Evolutionary conservation across 495 filamentous ascomycete genomes (phyloP), one percentile per base, ranked within the genome.

Genomic region (Podospora appendiculata): DNA sequence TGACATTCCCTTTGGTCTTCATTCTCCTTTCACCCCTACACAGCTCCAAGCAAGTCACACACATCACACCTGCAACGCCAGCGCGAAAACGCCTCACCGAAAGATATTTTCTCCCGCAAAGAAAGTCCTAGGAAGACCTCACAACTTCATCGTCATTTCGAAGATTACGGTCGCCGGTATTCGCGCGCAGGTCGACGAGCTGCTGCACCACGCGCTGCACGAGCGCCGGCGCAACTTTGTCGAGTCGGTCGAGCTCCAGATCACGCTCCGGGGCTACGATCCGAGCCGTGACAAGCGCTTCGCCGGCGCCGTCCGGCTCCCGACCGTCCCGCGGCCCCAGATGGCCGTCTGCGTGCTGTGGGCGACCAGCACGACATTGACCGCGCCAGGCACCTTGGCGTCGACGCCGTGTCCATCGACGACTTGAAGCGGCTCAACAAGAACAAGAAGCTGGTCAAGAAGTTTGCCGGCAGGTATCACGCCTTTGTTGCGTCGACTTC

Each of bases 391-490:
- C 90, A 95, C 75, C 84, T 86, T 62, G 87, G 86, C 59, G 78
- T 93, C 59, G 90, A 95, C 62, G 88, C 89, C 72, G 95, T 95
- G 89, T 90, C 87, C 63, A 73, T 85, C 49, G 91, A 96, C 59
- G 91, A 96, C 95, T n/a, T 42, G n/a, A 42, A n/a, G 13, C 7
- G 14, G 41, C 41, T 42, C 41, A 42, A 42, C 41, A 42, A 95
- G 86, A 96, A 96, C 86, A 96, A 96, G 85, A 96, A 96, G 82
- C 82, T 96, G 58, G 93, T 96, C 85, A 96, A 96, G 86, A 96
- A 95, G 83, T 87, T 96, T 56, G 91, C 90, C 55, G 87, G 89
- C 78, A 95, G 95, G 79, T 95, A 96, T 82, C 90, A 96, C 76
- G 90, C 89, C 58, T 96, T 96, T 77, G 74, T 96, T 64, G 83